Evolutionary conservation across 1,139 yeast genomes (phyloP), one percentile per base, ranked within the genome.

Genomic region (Yamadazyma jaroonii): DNA sequence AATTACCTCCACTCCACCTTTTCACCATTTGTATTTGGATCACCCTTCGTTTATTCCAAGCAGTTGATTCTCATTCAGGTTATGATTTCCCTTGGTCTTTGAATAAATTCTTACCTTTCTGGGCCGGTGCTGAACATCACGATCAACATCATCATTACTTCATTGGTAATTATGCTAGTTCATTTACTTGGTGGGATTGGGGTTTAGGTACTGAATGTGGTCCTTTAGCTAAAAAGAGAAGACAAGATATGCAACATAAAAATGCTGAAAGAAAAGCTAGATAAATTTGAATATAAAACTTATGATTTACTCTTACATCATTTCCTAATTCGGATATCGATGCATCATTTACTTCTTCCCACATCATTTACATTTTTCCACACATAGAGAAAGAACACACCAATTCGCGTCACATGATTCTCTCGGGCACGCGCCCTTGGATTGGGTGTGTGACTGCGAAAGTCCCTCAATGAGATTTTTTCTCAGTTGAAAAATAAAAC

Each of bases 61-160:
- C 97, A 7, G 89, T 90, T 40, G 97, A 90, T 60, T 84, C 97
- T 24, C 97, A 90, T 62, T 88, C 97, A 1, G 97, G 97, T 41
- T 90, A 90, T 64, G 97, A 90, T 56, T 90, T 90, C 77, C 97
- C 97, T 40, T 84, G 95, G 89, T 87, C 96, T 5, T 74, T 90
- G 57, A 90, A 87, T 66, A 87, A 89, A 56, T 81, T 89, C 64
- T 59, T 90, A 42, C 96, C 97, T 26, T 77, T 90, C 65, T 90
- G 97, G 97, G 95, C 97, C 12, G 97, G 97, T 42, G 97, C 97
- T 14, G 97, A 87, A 54, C 97, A 90, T 62, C 97, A 90, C 59
- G 97, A 90, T 59, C 88, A 86, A 58, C 97, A 90, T 61, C 97
- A 90, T 61, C 95, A 87, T 58, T 88, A 82, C 64, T 90, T 90